Base-by-base conservation (phyloP, 2,329 filamentous ascomycete species). In the Paraphaeosphaeria minitans region DNA sequence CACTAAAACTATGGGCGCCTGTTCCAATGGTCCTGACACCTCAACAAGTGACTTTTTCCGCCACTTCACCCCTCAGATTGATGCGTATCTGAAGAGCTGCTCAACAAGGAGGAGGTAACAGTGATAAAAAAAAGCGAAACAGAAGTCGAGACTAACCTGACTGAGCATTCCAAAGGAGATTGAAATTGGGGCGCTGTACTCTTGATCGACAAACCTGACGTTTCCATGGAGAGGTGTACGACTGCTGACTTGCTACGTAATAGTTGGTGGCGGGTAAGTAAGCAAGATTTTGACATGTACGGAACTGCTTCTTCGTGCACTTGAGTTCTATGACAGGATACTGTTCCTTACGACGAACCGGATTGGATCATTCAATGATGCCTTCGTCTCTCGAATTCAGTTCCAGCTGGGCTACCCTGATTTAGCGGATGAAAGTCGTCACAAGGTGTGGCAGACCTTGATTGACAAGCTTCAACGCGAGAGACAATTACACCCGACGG, bases 361-460 rank as follows among this genome's bases (percentile, higher is more conserved):
- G 7, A 55, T 69, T 1, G 59, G 55, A 35, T 92, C 89, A 0
- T 95, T 96, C 69, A 92, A 96, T 67, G 90, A 94, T 61, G 92
- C 92, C 0, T 96, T 96, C 81, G 89, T 93, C 70, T 92, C 88
- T 4, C 86, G 92, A 24, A 95, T 95, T 63, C 91, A 96, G 74
- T 87, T 96, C 60, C 89, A 90, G 0, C 78, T 96, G 9, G 84
- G 89, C 29, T 96, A 96, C 41, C 58, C 62, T 1, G 56, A 65
- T 6, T 63, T 75, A 21, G 48, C 48, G 4, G 49, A 63, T 13
- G 53, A 55, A 12, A 55, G 53, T 13, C 52, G 69, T n/a, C 43
- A 35, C 1, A 42, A 66, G 22, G 63, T 73, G 6, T 75, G 71
- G 72, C 52, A 64, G 6, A 64, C 59, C 1, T 68, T 74, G 19